These are phyloP conservation scores for Lentinus tigrinus DNA, from an alignment of 768 basidiomycete species.

Conservation along the genomic window DNA sequence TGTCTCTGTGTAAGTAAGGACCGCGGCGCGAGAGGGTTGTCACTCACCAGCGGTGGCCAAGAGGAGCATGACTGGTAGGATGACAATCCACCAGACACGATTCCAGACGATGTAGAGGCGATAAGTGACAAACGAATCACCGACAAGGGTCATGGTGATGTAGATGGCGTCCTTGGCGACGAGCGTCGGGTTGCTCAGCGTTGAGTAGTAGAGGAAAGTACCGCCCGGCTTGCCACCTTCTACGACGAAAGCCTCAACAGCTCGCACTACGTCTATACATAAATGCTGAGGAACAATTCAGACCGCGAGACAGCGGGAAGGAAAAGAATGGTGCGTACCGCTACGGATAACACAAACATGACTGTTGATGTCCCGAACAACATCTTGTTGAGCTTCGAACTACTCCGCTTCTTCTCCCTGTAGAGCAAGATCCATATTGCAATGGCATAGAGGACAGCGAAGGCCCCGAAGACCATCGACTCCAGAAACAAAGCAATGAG, in stretches of 20 bases:
- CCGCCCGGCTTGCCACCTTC: constrained; percentile 4
- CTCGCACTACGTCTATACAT: constrained; percentile 9
- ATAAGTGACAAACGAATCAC: constrained; percentile 14
- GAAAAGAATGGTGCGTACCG: neutral
- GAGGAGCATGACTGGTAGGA: constrained; percentile 6
- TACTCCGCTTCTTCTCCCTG: constrained; percentile 13
- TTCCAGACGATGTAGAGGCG: constrained; percentile 15
- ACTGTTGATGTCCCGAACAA: constrained; percentile 14
- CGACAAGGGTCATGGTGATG: constrained; percentile 17
- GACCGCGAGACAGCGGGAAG: too few species aligned
- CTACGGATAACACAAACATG: constrained; percentile 13
- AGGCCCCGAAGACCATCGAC: constrained; percentile 17
- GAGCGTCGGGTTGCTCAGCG: constrained; percentile 6
- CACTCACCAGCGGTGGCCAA: constrained; percentile 12
- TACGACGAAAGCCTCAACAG: constrained; percentile 8
- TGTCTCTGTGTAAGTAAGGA: neutral
- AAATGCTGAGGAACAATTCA: neutral
- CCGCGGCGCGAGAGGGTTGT: neutral
- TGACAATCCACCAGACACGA: constrained; percentile 6
- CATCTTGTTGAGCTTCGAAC: constrained; percentile 11
- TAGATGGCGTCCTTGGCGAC: constrained; percentile 18
- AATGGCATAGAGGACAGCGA: constrained; percentile 17
- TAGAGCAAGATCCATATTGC: constrained; percentile 18
- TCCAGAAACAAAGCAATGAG: constrained; percentile 18
- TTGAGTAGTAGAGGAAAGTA: constrained; percentile 4